These are phyloP conservation scores for Xylaria curta DNA, from an alignment of 495 filamentous ascomycete species.

Conservation along the genomic window DNA sequence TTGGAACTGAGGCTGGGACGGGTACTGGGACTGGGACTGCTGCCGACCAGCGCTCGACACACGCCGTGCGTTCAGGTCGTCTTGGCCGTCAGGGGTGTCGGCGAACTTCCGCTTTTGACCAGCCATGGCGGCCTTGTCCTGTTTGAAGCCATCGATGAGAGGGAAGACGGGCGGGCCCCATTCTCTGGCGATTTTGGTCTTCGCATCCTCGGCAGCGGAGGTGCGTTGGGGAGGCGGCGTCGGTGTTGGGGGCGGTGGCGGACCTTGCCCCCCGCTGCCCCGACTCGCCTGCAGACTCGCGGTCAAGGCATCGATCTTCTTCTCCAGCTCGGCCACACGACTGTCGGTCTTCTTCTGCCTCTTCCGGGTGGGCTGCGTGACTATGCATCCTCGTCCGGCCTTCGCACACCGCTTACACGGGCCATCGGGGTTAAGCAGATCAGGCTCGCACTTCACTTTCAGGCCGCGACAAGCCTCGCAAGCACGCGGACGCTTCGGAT, in stretches of 20 bases:
- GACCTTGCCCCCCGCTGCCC: slow-evolving; percentile 35
- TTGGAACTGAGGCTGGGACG: no score
- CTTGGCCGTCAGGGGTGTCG: slow-evolving; percentile 35
- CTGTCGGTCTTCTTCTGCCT: slow-evolving; percentile 93
- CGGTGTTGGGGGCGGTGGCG: slow-evolving; percentile 24
- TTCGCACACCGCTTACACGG: slow-evolving; percentile 89
- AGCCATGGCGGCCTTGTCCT: slow-evolving; percentile 44
- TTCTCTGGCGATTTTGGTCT: slow-evolving; percentile 27
- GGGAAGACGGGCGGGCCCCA: slow-evolving; percentile 37
- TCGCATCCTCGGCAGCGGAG: neutral
- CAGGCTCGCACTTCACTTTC: slow-evolving; percentile 89
- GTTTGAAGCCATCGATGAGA: slow-evolving; percentile 31
- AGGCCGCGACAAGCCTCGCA: slow-evolving; percentile 90
- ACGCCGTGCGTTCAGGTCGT: neutral
- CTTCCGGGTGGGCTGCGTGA: slow-evolving; percentile 83
- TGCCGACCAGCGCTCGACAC: slow-evolving; percentile 28
- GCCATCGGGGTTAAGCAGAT: slow-evolving; percentile 63
- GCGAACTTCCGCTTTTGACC: slow-evolving; percentile 57
- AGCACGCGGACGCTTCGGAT: slow-evolving; percentile 74
- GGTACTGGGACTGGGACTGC: slow-evolving; percentile 35
- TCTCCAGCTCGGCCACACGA: slow-evolving; percentile 90
- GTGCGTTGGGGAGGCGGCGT: neutral
- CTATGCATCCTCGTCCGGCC: slow-evolving; percentile 76
- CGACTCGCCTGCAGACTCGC: slow-evolving; percentile 71
- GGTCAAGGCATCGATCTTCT: slow-evolving; percentile 89